Percentiles rank a stretch among this genome's conserved stretches.
These are phyloP conservation scores for Colletotrichum aenigma DNA, from an alignment of 2,329 filamentous ascomycete species.

Conservation along the genomic window DNA sequence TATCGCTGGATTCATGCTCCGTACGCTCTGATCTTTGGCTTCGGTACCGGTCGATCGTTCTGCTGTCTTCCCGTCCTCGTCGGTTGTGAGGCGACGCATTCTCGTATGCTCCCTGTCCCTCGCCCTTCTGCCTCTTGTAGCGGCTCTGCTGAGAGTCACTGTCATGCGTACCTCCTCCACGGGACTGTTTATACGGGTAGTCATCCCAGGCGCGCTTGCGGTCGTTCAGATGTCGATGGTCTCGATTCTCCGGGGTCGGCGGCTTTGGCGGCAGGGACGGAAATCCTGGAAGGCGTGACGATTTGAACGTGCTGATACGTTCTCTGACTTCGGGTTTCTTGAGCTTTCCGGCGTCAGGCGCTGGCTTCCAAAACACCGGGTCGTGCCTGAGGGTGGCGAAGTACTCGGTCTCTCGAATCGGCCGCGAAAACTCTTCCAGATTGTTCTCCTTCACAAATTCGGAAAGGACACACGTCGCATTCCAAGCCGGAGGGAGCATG, in stretches of 20 bases:
- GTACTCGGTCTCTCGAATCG: conserved; percentile 42
- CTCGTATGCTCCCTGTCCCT: not conserved
- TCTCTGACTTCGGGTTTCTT: not conserved
- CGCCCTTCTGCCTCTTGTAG: conserved; percentile 7
- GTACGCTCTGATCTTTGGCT: not conserved
- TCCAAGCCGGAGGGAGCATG: conserved; percentile 48
- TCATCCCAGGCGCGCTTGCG: conserved; percentile 17
- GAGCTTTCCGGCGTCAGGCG: not conserved
- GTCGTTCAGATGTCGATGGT: not conserved
- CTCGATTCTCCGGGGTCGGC: conserved; percentile 3
- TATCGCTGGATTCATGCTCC: not conserved
- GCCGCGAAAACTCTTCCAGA: conserved; percentile 43
- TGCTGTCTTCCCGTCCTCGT: not conserved
- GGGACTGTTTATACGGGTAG: not conserved
- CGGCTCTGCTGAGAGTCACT: not conserved
- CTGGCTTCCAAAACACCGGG: conserved; percentile 41
- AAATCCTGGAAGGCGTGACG: conserved; percentile 9
- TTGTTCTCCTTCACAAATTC: conserved; percentile 48
- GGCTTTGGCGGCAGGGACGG: conserved; percentile 14
- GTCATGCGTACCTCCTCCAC: not conserved
- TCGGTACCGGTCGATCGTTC: not conserved
- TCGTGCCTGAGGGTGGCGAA: conserved; percentile 47
- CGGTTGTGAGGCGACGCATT: not conserved
- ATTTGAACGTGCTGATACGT: conserved; percentile 1
- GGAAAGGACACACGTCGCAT: conserved; percentile 47